Conservation (phyloP, 139 green algal genomes). For the Haematococcus sp. region DNA sequence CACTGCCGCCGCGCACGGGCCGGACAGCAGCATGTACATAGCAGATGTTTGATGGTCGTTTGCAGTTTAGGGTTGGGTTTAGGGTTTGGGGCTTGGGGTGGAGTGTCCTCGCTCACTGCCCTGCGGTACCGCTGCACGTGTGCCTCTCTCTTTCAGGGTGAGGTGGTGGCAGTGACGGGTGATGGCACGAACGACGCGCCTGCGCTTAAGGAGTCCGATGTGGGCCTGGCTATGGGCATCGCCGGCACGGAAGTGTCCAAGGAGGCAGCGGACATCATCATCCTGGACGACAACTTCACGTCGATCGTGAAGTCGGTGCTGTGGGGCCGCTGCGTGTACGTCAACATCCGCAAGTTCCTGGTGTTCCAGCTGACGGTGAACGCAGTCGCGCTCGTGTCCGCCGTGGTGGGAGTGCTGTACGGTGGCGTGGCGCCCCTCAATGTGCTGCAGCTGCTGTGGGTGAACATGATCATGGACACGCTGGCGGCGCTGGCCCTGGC, state of each 20-base stretch:
- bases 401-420: slow-evolving; percentile 84
- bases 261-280: slow-evolving; percentile 58
- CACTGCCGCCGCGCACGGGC: neutral
- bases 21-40: no score
- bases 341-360: slow-evolving; percentile 95
- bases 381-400: slow-evolving; percentile 88
- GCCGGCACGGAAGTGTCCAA: slow-evolving; percentile 21
- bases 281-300: slow-evolving; percentile 98
- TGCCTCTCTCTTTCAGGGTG: slow-evolving; percentile 72
- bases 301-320: slow-evolving; percentile 95
- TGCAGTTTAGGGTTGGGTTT: neutral
- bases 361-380: slow-evolving; percentile 86
- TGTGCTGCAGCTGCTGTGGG: slow-evolving; percentile 94
- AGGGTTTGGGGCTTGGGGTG: neutral
- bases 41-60: neutral
- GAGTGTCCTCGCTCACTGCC: neutral
- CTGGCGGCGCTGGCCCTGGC: slow-evolving; percentile 57
- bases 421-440: slow-evolving; percentile 86
- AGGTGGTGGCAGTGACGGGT: slow-evolving; percentile 94
- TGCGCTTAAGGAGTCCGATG: slow-evolving; percentile 93
- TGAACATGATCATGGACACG: slow-evolving; percentile 99
- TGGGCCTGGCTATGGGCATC: slow-evolving; percentile 98
- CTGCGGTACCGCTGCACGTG: slow-evolving; percentile 40
- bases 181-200: slow-evolving; percentile 98
- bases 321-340: slow-evolving; percentile 94